phyloP scores from a whole-genome alignment of 228 moss, liverwort and hornwort genomes.

The Sphagnum magellanicum region DNA sequence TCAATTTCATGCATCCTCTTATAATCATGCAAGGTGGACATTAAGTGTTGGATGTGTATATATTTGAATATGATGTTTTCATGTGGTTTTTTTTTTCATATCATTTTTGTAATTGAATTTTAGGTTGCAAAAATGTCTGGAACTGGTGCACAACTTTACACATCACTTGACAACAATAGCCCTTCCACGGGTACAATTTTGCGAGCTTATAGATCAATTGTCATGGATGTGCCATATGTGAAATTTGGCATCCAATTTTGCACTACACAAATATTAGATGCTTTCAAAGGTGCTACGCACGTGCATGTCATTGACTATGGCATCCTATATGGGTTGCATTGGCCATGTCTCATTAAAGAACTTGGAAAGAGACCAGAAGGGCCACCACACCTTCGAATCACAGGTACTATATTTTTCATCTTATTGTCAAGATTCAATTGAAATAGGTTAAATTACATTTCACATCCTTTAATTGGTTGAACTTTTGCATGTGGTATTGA shows the following conservation, averaged over 20 bases:
- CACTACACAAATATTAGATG: conserved; percentile 39
- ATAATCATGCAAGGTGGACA: no score
- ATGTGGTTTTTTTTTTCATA: no score
- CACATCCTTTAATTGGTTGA: no score
- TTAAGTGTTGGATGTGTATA: no score
- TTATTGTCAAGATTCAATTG: no score
- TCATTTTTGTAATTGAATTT: conserved; percentile 1
- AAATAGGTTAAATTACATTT: no score
- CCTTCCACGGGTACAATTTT: conserved; percentile 67
- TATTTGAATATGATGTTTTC: no score
- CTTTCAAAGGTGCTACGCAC: conserved; percentile 35
- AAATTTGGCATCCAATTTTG: conserved; percentile 48
- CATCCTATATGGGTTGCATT: conserved; percentile 76
- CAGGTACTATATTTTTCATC: conserved; percentile 19
- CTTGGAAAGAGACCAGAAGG: conserved; percentile 46
- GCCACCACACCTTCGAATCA: conserved; percentile 73
- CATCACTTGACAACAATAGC: conserved; percentile 42
- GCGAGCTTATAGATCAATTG: conserved; percentile 42
- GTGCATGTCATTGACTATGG: conserved; percentile 82
- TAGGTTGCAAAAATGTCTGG: conserved; percentile 80
- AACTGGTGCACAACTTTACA: conserved; percentile 75
- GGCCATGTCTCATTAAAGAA: conserved; percentile 71
- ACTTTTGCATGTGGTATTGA: no score
- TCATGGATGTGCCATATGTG: conserved; percentile 39
- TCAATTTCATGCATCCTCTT: no score